Conservation (phyloP, 2,329 filamentous ascomycete species). For the Aspergillus viridinutans region DNA sequence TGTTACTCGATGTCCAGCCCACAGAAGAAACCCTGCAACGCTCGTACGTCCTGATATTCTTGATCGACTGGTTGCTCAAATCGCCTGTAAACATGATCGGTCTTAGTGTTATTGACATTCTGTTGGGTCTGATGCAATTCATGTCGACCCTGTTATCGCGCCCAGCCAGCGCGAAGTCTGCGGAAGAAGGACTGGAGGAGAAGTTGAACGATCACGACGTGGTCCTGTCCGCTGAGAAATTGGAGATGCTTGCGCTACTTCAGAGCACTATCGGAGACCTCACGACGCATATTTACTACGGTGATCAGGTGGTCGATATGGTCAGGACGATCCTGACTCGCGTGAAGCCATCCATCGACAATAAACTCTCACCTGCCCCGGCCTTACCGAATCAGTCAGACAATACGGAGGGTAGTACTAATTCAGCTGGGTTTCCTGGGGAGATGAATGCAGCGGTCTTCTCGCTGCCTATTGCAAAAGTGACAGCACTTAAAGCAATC, state of each 20-base stretch:
- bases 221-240: constrained; percentile 50
- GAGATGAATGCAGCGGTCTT: constrained; percentile 45
- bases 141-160: constrained; percentile 73
- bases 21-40: constrained; percentile 67
- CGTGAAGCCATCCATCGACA: constrained; percentile 61
- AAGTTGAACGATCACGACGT: constrained; percentile 13
- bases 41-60: constrained; percentile 69
- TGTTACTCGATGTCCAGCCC: constrained; percentile 63
- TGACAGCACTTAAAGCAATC: constrained; percentile 69
- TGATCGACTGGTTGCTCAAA: constrained; percentile 76
- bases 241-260: constrained; percentile 64
- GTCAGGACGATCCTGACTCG: constrained; percentile 73
- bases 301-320: constrained; percentile 95
- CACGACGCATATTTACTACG: constrained; percentile 93
- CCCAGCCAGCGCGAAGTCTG: constrained; percentile 37
- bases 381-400: constrained; percentile 46
- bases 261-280: constrained; percentile 84
- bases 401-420: constrained; percentile 45
- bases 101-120: constrained; percentile 90
- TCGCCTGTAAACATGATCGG: constrained; percentile 93
- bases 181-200: constrained; percentile 19
- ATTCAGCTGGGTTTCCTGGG: constrained; percentile 36
- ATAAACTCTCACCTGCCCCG: constrained; percentile 42
- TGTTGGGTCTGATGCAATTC: constrained; percentile 79
- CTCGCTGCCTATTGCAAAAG: constrained; percentile 58